phyloP scores from a whole-genome alignment of 371 early-diverging fungal species.

The Saksenaea vasiformis region DNA sequence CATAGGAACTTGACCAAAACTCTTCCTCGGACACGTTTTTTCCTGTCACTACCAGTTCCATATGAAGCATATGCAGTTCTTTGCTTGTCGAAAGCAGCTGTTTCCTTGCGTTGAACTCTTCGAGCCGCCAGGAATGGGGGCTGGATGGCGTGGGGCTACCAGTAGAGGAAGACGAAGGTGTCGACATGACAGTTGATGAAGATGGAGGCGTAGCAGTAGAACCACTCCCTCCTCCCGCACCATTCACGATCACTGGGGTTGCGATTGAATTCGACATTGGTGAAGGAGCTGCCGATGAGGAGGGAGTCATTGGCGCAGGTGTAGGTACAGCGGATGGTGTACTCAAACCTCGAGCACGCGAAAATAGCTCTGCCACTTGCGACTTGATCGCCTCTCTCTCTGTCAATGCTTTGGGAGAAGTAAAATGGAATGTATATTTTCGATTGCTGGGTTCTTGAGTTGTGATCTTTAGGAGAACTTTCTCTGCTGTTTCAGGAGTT shows the following conservation, averaged over 20 bases:
- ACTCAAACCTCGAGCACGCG: constrained; percentile 35
- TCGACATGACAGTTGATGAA: constrained; percentile 14
- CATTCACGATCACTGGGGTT: constrained; percentile 15
- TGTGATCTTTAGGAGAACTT: constrained; percentile 41
- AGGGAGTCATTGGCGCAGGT: constrained; percentile 9
- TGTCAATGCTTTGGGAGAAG: constrained; percentile 49
- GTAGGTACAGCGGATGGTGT: constrained; percentile 13
- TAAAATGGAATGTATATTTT: constrained; percentile 59
- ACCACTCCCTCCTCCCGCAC: not conserved
- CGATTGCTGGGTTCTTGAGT: constrained; percentile 22
- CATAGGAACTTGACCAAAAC: constrained; percentile 86
- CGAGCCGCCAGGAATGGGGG: constrained; percentile 36
- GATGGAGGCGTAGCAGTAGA: constrained; percentile 21
- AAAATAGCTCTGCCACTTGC: constrained; percentile 49
- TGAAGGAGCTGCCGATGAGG: constrained; percentile 1
- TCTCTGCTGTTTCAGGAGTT: constrained; percentile 44
- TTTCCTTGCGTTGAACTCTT: constrained; percentile 63
- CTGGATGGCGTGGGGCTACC: constrained; percentile 16
- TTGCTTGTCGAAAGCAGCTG: constrained; percentile 65
- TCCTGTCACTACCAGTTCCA: constrained; percentile 77
- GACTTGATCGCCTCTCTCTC: constrained; percentile 63
- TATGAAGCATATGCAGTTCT: constrained; percentile 75
- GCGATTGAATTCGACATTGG: constrained; percentile 15
- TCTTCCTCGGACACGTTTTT: constrained; percentile 82
- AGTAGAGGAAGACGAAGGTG: constrained; percentile 26